These are phyloP conservation scores for Exophiala mesophila DNA, from an alignment of 2,329 filamentous ascomycete species.

Conservation along the genomic window DNA sequence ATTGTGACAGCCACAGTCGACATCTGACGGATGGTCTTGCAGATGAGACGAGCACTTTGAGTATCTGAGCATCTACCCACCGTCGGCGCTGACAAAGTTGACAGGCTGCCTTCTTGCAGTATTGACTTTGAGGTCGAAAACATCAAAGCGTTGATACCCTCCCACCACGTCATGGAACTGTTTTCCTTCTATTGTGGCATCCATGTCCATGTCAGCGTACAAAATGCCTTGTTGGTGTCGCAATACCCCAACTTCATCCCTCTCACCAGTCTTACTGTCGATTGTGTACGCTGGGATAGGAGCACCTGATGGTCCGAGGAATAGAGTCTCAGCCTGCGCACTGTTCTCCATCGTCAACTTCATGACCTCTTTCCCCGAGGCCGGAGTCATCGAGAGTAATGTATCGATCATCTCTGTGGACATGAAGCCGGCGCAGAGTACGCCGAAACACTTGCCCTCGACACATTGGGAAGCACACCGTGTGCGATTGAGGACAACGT, in stretches of 20 bases:
- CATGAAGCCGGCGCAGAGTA: constrained; percentile 44
- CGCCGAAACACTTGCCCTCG: constrained; percentile 53
- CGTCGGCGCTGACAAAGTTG: constrained; percentile 24
- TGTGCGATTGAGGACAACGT: constrained; percentile 47
- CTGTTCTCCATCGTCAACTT: constrained; percentile 33
- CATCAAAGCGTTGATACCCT: constrained; percentile 50
- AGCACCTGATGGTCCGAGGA: constrained; percentile 48
- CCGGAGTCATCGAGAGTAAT: constrained; percentile 28
- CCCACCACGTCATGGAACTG: constrained; percentile 54
- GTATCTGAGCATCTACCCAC: no score
- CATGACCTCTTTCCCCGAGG: constrained; percentile 20
- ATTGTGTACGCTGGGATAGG: constrained; percentile 36
- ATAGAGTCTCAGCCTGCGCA: constrained; percentile 44
- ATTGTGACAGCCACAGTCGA: no score
- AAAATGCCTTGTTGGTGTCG: constrained; percentile 46
- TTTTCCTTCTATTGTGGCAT: constrained; percentile 49
- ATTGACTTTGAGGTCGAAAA: constrained; percentile 49
- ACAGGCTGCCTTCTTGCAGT: constrained; percentile 35
- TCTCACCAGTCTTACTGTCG: constrained; percentile 14
- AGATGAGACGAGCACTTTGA: no score
- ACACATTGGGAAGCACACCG: constrained; percentile 53
- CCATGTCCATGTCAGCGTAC: constrained; percentile 49
- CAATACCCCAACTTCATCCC: constrained; percentile 33
- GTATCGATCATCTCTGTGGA: constrained; percentile 38
- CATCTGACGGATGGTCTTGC: no score